Evolutionary conservation across 2,329 filamentous ascomycete genomes (phyloP).

Genomic region (Colletotrichum sojae): DNA sequence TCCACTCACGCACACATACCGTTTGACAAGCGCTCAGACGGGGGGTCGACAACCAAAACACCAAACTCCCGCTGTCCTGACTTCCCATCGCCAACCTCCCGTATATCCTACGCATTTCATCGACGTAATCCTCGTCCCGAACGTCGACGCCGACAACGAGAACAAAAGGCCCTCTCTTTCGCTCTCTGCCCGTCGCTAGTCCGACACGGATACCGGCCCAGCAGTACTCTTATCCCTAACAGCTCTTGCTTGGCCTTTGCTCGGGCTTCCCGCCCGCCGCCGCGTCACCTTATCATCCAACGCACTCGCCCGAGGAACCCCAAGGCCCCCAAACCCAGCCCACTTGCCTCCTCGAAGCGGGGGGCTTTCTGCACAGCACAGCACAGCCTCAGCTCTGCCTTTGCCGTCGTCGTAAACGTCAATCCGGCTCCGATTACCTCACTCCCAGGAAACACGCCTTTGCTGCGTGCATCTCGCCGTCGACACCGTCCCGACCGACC

Average conservation of each 20-base stretch:
- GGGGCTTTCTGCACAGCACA: constrained; percentile 41
- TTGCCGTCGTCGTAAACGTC: constrained; percentile 41
- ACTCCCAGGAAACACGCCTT: constrained; percentile 16
- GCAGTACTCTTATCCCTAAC: constrained; percentile 13
- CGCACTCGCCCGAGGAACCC: constrained; percentile 28
- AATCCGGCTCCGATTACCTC: constrained; percentile 31
- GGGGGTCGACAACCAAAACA: constrained; percentile 38
- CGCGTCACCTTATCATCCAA: constrained; percentile 42
- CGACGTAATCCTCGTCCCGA: constrained; percentile 15
- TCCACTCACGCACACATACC: constrained; percentile 36
- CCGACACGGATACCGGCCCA: constrained; percentile 16
- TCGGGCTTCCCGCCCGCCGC: constrained; percentile 40
- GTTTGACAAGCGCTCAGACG: constrained; percentile 42
- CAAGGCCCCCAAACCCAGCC: constrained; percentile 41
- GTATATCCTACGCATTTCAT: constrained; percentile 15
- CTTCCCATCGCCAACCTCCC: constrained; percentile 34
- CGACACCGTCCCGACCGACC: constrained; percentile 13
- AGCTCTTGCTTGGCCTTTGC: constrained; percentile 19
- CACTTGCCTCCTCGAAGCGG: constrained; percentile 43
- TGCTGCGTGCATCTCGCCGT: constrained; percentile 22
- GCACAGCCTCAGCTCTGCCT: constrained; percentile 44
- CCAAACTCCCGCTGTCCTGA: constrained; percentile 31
- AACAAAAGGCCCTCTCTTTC: background rate
- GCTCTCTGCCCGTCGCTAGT: constrained; percentile 26
- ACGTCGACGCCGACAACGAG: constrained; percentile 11